Evolutionary conservation across 345 rosid species (phyloP).

Genomic region (Gossypium longicalyx): DNA sequence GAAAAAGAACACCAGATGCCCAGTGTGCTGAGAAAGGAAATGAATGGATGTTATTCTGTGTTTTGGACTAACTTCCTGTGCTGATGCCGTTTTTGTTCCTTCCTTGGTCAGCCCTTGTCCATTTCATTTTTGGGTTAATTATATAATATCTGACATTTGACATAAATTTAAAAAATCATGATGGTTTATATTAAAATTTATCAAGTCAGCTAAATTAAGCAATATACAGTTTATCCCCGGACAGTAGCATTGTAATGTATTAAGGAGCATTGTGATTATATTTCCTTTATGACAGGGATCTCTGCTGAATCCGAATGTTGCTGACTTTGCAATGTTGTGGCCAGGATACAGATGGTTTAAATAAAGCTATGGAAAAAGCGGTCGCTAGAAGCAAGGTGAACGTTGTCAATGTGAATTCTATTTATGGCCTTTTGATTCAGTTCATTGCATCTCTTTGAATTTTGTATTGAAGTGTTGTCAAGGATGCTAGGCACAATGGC

Average conservation of each 20-base stretch:
- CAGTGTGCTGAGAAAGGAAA: not conserved
- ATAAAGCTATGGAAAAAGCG: constrained; percentile 59
- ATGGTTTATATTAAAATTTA: not conserved
- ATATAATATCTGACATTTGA: not conserved
- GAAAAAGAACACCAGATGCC: not conserved
- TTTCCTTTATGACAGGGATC: constrained; percentile 59
- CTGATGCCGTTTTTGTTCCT: not conserved
- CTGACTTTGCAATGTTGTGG: constrained; percentile 79
- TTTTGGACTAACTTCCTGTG: not conserved
- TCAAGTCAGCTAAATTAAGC: constrained; percentile 7
- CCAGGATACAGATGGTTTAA: constrained; percentile 68
- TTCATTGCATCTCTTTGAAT: not conserved
- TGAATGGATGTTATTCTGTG: not conserved
- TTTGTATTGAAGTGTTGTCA: not conserved
- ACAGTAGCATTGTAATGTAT: constrained; percentile 33
- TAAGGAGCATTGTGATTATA: constrained; percentile 55
- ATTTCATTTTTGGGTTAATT: not conserved
- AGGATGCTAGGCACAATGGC: too few relatives aligned
- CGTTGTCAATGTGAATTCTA: not conserved
- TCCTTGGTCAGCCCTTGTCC: not conserved
- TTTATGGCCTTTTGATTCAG: not conserved
- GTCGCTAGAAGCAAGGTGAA: constrained; percentile 61
- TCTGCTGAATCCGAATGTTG: constrained; percentile 57
- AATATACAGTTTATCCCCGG: constrained; percentile 19
- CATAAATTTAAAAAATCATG: not conserved